phyloP scores from a whole-genome alignment of 2,329 filamentous ascomycete species.

The Penicillium janthinellum region DNA sequence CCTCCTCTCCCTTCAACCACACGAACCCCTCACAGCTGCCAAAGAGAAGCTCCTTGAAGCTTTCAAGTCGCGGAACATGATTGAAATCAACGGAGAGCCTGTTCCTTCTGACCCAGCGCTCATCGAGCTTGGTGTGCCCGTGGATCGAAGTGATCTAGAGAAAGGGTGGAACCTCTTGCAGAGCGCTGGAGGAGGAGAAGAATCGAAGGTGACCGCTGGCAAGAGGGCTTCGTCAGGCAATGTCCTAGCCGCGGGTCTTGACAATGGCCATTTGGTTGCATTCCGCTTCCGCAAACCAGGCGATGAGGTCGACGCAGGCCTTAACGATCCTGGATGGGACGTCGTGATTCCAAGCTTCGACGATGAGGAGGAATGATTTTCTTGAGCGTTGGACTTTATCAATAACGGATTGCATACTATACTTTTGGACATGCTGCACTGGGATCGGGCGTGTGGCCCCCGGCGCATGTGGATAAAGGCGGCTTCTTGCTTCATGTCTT shows the following conservation, averaged over 20 bases:
- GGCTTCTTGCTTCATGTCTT: conserved; percentile 3
- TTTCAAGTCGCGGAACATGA: conserved; percentile 51
- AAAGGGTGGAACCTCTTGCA: conserved; percentile 54
- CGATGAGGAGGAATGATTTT: conserved; percentile 34
- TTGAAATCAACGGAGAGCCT: conserved; percentile 40
- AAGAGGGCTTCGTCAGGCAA: conserved; percentile 20
- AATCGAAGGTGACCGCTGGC: conserved; percentile 27
- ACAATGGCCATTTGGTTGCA: conserved; percentile 36
- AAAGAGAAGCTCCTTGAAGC: conserved; percentile 61
- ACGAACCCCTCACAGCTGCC: conserved; percentile 59
- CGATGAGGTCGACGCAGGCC: conserved; percentile 28
- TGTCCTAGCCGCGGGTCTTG: conserved; percentile 32
- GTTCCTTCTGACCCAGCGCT: conserved; percentile 44
- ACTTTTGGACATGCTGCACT: neutral
- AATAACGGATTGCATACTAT: neutral
- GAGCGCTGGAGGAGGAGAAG: conserved; percentile 28
- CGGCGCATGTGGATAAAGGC: neutral
- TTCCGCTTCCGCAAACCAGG: conserved; percentile 37
- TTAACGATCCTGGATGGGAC: conserved; percentile 41
- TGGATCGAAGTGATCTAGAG: conserved; percentile 51
- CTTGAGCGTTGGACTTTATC: neutral
- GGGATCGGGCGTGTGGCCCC: neutral
- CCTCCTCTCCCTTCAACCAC: conserved; percentile 65
- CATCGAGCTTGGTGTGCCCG: conserved; percentile 51
- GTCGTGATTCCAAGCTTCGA: conserved; percentile 39